Conservation (phyloP, 345 rosid genomes). For the Heritiera littoralis region DNA sequence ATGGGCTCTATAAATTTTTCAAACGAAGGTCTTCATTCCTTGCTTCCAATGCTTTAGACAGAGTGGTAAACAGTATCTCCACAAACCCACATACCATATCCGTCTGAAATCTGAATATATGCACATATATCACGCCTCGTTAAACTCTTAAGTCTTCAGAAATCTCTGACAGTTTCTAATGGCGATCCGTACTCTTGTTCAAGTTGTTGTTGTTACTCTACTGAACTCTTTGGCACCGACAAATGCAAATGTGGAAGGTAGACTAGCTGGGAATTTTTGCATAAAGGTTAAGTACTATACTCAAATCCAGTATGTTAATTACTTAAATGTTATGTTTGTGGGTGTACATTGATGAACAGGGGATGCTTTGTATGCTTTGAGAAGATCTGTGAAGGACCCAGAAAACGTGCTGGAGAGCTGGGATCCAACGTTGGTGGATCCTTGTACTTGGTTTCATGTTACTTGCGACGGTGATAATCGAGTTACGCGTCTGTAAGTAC, state of each 20-base stretch:
- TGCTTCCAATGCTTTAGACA: constrained; percentile 19
- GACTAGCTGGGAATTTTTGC: neutral
- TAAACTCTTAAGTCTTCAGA: constrained; percentile 14
- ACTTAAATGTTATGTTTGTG: neutral
- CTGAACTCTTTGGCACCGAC: constrained; percentile 25
- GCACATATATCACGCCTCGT: neutral
- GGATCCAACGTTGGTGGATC: constrained; percentile 80
- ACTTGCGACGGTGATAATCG: constrained; percentile 60
- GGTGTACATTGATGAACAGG: constrained; percentile 36
- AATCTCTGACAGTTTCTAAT: constrained; percentile 22
- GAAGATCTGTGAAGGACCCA: constrained; percentile 70
- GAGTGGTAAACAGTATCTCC: neutral
- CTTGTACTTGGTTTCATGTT: constrained; percentile 83
- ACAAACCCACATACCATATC: neutral
- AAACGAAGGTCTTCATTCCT: constrained; percentile 14
- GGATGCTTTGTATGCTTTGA: constrained; percentile 65
- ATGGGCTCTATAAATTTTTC: constrained; percentile 47
- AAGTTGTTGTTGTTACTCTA: constrained; percentile 29
- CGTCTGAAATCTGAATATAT: neutral
- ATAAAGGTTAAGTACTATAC: neutral
- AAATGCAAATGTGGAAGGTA: constrained; percentile 59
- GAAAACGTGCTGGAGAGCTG: constrained; percentile 65
- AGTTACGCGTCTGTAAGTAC: constrained; percentile 64
- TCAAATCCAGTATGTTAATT: neutral
- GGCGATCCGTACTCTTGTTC: constrained; percentile 34